Base-by-base conservation (phyloP, 164 flowering plant species). In the Protea cynaroides region DNA sequence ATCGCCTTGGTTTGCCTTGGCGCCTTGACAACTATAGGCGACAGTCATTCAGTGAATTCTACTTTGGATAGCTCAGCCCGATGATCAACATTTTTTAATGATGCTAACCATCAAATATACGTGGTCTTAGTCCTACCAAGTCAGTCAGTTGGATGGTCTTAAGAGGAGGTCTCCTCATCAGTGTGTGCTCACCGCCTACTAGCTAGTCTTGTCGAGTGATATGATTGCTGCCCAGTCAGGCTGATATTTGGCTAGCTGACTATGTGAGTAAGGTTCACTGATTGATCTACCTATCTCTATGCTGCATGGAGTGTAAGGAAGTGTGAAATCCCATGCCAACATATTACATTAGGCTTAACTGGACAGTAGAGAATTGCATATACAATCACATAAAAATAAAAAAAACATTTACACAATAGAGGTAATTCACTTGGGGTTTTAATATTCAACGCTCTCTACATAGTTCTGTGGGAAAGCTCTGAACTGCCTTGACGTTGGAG, bases 401-500 rank as follows among this genome's bases (percentile, higher is more conserved):
- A 29, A n/a, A 29, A 29, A 29, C 34, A 29, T 29, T 2, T 29
- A 5, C 34, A 29, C 34, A 29, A 29, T 29, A 0, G 34, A 29
- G 34, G 5, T 29, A 29, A 29, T 29, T 29, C 34, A 29, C 2
- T 29, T 29, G n/a, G 22, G 14, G 4, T 40, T 13, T 37, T 25
- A n/a, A 58, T 21, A 7, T 49, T n/a, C 21, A 24, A 8, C 2
- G 36, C 56, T 23, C 21, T 58, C 55, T 29, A 37, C 58, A 17
- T 78, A 94, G 99, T 78, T 74, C 58, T 80, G 83, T 64, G 96
- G 94, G 29, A 91, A 91, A 74, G 97, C 40, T 24, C 80, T 86
- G 53, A 84, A 84, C 72, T 85, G 92, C 77, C 69, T 94, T 62
- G 96, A 91, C 76, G 74, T 89, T 67, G 97, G 97, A 22, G 97